Evolutionary conservation across 495 filamentous ascomycete species (phyloP).

Genomic region (Xylaria grammica): DNA sequence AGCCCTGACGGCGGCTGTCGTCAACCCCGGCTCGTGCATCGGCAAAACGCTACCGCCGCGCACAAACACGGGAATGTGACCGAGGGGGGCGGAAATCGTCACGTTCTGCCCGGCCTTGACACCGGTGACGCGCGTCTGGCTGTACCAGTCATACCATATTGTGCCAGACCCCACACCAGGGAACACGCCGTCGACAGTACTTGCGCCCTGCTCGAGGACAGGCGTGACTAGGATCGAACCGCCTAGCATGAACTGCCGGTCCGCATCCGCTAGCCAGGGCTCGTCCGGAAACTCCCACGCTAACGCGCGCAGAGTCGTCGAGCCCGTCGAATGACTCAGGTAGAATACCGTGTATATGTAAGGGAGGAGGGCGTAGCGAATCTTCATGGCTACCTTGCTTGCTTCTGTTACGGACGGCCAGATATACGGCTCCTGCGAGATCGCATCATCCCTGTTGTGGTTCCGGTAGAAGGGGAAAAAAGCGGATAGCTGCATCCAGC

Average conservation of each 20-base stretch:
- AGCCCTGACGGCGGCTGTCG: slow-evolving; percentile 65
- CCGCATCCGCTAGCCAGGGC: slow-evolving; percentile 66
- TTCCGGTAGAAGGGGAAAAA: slow-evolving; percentile 93
- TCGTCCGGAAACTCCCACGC: slow-evolving; percentile 86
- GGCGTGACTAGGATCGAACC: slow-evolving; percentile 72
- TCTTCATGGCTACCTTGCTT: slow-evolving; percentile 68
- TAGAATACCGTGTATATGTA: slow-evolving; percentile 86
- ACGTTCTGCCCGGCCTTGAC: slow-evolving; percentile 65
- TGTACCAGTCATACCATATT: slow-evolving; percentile 88
- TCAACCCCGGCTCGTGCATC: slow-evolving; percentile 72
- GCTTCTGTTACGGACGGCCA: slow-evolving; percentile 75
- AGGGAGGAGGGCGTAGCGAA: slow-evolving; percentile 75
- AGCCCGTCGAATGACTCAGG: slow-evolving; percentile 68
- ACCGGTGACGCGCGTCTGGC: slow-evolving; percentile 55
- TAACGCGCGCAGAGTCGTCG: slow-evolving; percentile 80
- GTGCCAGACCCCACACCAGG: slow-evolving; percentile 67
- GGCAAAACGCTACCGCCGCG: slow-evolving; percentile 74
- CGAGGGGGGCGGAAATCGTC: slow-evolving; percentile 75
- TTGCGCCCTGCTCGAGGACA: slow-evolving; percentile 69
- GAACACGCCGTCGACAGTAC: slow-evolving; percentile 75
- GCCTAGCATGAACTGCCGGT: slow-evolving; percentile 82
- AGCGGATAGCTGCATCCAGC: slow-evolving; percentile 86
- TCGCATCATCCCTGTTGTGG: slow-evolving; percentile 70
- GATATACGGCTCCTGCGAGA: slow-evolving; percentile 74
- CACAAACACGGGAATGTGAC: slow-evolving; percentile 79